These are phyloP conservation scores for Stentor roeselii DNA, from an alignment of 73 alveolate genomes.

Conservation along the genomic window DNA sequence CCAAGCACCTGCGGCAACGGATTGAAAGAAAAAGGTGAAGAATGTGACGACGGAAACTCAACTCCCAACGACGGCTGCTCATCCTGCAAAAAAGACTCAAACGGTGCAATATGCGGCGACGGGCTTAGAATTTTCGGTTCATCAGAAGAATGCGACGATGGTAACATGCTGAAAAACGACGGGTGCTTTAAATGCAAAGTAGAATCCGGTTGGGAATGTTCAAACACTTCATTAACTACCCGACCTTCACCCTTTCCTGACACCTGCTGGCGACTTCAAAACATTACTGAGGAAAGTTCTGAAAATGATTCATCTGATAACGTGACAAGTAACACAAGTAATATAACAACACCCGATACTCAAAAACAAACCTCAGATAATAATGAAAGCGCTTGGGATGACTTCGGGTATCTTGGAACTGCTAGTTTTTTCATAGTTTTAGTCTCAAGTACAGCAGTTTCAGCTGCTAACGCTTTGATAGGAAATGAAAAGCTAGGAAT, in stretches of 20 bases:
- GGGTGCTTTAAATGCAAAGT: constrained; percentile 40
- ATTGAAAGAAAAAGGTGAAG: constrained; percentile 39
- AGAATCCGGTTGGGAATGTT: constrained; percentile 35
- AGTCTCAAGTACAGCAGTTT: not conserved
- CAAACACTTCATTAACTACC: constrained; percentile 1
- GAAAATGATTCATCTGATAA: not conserved
- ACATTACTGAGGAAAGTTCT: not conserved
- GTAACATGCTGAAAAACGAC: constrained; percentile 40
- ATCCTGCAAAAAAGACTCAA: constrained; percentile 33
- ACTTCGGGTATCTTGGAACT: not conserved
- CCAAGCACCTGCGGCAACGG: constrained; percentile 50
- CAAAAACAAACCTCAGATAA: not conserved
- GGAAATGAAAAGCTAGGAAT: not conserved
- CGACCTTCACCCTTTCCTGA: not conserved
- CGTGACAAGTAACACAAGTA: not conserved
- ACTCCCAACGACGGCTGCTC: constrained; percentile 43
- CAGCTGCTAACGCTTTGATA: not conserved
- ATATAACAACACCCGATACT: no score
- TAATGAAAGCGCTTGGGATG: not conserved
- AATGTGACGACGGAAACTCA: constrained; percentile 55
- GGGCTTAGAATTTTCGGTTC: constrained; percentile 6
- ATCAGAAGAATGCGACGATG: constrained; percentile 57
- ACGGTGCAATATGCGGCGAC: constrained; percentile 37
- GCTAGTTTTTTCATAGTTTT: not conserved
- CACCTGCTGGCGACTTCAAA: not conserved